A percentile compares a stretch with the other conserved stretches of the same genome.
These are phyloP conservation scores for Teunomyces barrocoloradensis DNA, from an alignment of 805 yeast species.

Conservation along the genomic window DNA sequence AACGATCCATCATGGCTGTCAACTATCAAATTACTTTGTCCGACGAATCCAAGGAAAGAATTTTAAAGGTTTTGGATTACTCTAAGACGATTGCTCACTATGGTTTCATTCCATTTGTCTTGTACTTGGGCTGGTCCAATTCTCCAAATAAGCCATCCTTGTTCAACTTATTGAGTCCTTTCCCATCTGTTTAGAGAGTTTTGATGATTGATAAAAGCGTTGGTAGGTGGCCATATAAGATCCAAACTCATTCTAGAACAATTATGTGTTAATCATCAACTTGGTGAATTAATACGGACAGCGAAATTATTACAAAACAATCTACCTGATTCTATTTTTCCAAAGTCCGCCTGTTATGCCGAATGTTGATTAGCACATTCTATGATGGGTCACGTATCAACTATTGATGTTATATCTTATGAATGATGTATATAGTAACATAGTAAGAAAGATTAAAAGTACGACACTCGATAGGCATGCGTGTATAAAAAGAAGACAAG, in stretches of 20 bases:
- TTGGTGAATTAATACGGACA: too few species aligned
- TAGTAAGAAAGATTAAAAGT: neutral
- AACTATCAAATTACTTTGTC: conserved; percentile 36
- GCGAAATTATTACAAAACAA: too few species aligned
- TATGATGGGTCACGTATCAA: neutral
- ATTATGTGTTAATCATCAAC: too few species aligned
- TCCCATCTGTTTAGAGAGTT: conserved; percentile 62
- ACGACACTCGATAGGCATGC: neutral
- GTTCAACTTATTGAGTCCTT: conserved; percentile 72
- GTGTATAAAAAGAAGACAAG: neutral
- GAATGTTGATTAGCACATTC: neutral
- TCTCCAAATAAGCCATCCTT: conserved; percentile 82
- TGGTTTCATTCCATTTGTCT: conserved; percentile 94
- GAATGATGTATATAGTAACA: conserved; percentile 2
- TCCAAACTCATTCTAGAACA: too few species aligned
- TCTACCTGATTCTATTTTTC: too few species aligned
- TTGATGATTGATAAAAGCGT: neutral
- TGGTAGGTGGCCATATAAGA: neutral
- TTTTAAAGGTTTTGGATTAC: conserved; percentile 74
- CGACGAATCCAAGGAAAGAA: conserved; percentile 71
- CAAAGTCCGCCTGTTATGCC: too few species aligned
- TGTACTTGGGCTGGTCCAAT: conserved; percentile 74
- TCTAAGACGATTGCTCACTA: conserved; percentile 89
- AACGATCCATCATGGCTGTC: conserved; percentile 1
- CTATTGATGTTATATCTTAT: conserved; percentile 2